Evolutionary conservation across 805 yeast species (phyloP), one percentile per base, ranked within the genome.

Genomic region (Candida caryicola): DNA sequence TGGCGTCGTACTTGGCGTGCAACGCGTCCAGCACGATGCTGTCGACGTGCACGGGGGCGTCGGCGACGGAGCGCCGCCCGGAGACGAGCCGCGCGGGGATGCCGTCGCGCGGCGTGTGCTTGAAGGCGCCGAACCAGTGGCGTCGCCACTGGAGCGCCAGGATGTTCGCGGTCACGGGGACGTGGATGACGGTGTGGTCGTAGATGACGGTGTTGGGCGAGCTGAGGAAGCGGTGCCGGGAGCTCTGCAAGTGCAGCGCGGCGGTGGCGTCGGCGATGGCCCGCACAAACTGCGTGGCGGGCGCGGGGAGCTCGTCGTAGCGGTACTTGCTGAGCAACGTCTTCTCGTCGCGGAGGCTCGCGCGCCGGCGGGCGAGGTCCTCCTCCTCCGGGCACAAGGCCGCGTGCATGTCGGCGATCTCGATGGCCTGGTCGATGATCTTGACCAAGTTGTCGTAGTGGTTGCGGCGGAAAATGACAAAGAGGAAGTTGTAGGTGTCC

Each of bases 51-150:
- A n/a, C n/a, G n/a, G n/a, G n/a, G n/a, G n/a, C n/a, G n/a, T n/a
- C n/a, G n/a, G n/a, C n/a, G n/a, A n/a, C n/a, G n/a, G n/a, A n/a
- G n/a, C n/a, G n/a, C n/a, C n/a, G n/a, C n/a, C n/a, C n/a, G n/a
- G n/a, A n/a, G n/a, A n/a, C n/a, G n/a, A n/a, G n/a, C n/a, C n/a
- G n/a, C n/a, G n/a, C n/a, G n/a, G n/a, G n/a, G n/a, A n/a, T n/a
- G n/a, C n/a, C n/a, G n/a, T n/a, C n/a, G n/a, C n/a, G n/a, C n/a
- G n/a, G n/a, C n/a, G n/a, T n/a, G n/a, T n/a, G n/a, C n/a, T n/a
- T n/a, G n/a, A n/a, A n/a, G n/a, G n/a, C n/a, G n/a, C n/a, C n/a
- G 25, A 51, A 47, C 54, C 57, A 54, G 43, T 45, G 54, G 33
- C 44, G 36, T 26, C 64, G 44, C 62, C 62, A 59, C 8, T 39